Evolutionary conservation across 2,329 filamentous ascomycete genomes (phyloP).

Genomic region (Tolypocladium inflatum): DNA sequence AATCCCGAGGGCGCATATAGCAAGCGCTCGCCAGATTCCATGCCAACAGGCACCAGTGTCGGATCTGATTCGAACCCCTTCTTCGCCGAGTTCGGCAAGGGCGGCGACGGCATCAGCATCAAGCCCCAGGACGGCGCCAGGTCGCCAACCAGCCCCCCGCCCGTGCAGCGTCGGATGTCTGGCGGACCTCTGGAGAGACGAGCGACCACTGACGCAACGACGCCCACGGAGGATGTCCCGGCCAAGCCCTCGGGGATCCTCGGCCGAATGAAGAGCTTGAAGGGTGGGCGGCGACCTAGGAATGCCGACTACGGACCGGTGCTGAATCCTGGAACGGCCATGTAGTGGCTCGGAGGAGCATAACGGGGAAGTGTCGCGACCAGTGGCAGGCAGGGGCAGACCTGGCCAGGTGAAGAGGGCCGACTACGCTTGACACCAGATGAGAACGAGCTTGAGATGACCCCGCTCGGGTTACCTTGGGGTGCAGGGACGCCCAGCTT

Average conservation of each 20-base stretch:
- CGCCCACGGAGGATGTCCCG: conserved; percentile 23
- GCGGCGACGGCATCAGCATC: conserved; percentile 41
- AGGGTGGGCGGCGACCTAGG: conserved; percentile 47
- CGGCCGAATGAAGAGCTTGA: conserved; percentile 73
- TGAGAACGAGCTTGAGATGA: not conserved
- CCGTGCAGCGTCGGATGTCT: conserved; percentile 27
- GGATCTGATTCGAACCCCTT: conserved; percentile 58
- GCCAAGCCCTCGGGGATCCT: conserved; percentile 54
- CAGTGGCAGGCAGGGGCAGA: not conserved
- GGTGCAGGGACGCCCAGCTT: not conserved
- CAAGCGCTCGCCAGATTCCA: conserved; percentile 29
- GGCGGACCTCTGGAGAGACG: conserved; percentile 50
- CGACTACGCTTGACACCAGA: not conserved
- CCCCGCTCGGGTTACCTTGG: not conserved
- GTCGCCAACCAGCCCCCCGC: conserved; percentile 50
- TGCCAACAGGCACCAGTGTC: conserved; percentile 21
- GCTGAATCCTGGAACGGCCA: conserved; percentile 26
- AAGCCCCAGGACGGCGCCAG: conserved; percentile 26
- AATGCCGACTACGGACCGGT: conserved; percentile 14
- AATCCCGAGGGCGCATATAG: conserved; percentile 43
- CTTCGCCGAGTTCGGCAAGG: conserved; percentile 65
- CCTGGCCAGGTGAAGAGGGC: not conserved
- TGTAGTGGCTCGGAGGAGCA: conserved; percentile 17
- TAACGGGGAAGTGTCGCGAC: too few species aligned
- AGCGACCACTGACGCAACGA: conserved; percentile 46